Conservation (phyloP, 2,329 filamentous ascomycete genomes). For the Penicillium sclerotiorum region DNA sequence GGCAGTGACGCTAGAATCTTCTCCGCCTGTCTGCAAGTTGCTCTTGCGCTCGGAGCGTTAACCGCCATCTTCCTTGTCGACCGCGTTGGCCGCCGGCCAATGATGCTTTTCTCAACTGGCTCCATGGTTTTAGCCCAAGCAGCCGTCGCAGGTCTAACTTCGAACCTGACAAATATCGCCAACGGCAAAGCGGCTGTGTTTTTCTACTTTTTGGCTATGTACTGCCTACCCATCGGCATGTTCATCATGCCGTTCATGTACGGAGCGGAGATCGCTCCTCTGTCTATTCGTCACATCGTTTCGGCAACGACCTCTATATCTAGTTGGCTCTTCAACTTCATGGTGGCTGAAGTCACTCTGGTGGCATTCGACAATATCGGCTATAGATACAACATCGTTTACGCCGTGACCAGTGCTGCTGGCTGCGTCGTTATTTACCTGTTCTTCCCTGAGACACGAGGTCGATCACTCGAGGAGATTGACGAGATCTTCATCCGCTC, state of each 20-base stretch:
- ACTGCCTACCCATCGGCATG: conserved; percentile 11
- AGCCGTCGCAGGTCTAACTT: conserved; percentile 9
- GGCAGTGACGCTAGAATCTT: conserved; percentile 9
- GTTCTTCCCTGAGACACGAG: conserved; percentile 20
- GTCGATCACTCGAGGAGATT: conserved; percentile 17
- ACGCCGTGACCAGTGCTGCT: conserved; percentile 7
- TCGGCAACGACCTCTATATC: not conserved
- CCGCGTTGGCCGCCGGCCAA: conserved; percentile 7
- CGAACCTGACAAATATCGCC: conserved; percentile 3
- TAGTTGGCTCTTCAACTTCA: conserved; percentile 15
- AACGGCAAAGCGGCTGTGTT: conserved; percentile 10
- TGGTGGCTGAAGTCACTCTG: conserved; percentile 13
- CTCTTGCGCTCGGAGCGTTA: conserved; percentile 6
- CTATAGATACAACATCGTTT: conserved; percentile 12
- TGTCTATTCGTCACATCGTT: conserved; percentile 7
- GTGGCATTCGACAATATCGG: conserved; percentile 3
- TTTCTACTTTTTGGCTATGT: conserved; percentile 12
- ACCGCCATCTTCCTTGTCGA: conserved; percentile 12
- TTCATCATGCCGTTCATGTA: conserved; percentile 18
- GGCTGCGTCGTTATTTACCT: conserved; percentile 13
- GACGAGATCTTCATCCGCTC: conserved; percentile 14
- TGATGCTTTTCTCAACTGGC: conserved; percentile 10
- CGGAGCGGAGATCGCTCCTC: conserved; percentile 10
- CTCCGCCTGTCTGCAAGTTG: conserved; percentile 11
- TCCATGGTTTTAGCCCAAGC: conserved; percentile 7